Conservation (phyloP, 495 filamentous ascomycete genomes). For the Pyrenula aspistea region DNA sequence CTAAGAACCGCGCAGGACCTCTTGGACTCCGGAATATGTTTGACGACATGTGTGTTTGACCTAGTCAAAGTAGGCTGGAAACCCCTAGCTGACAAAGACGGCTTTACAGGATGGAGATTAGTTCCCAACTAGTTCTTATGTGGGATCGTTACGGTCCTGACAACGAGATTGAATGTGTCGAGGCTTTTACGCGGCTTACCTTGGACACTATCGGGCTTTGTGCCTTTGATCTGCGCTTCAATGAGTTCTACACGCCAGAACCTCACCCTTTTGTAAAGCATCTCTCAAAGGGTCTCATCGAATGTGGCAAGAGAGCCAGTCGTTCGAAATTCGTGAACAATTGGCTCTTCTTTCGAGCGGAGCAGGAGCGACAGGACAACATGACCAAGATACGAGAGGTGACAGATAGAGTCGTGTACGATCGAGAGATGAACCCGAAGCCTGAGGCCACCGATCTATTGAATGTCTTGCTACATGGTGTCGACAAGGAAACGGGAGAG, state of each 20-base stretch:
- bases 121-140: constrained; percentile 42
- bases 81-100: neutral
- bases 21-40: neutral
- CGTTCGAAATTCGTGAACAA: constrained; percentile 27
- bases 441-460: constrained; percentile 44
- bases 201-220: constrained; percentile 51
- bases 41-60: neutral
- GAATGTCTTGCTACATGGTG: constrained; percentile 46
- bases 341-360: constrained; percentile 23
- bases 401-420: constrained; percentile 36
- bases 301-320: constrained; percentile 29
- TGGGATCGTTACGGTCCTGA: constrained; percentile 45
- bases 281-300: constrained; percentile 38
- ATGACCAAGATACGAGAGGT: constrained; percentile 33
- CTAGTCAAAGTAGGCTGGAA: neutral
- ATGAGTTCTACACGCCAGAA: constrained; percentile 45
- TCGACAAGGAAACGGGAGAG: constrained; percentile 44
- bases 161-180: constrained; percentile 35
- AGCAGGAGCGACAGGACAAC: constrained; percentile 35
- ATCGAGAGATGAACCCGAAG: constrained; percentile 30
- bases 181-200: constrained; percentile 52
- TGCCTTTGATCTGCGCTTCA: constrained; percentile 52
- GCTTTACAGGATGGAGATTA: neutral
- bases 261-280: constrained; percentile 44
- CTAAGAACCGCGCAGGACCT: neutral